Evolutionary conservation across 768 basidiomycete genomes (phyloP), one percentile per base, ranked within the genome.

Genomic region (Phaeotremella fagi): DNA sequence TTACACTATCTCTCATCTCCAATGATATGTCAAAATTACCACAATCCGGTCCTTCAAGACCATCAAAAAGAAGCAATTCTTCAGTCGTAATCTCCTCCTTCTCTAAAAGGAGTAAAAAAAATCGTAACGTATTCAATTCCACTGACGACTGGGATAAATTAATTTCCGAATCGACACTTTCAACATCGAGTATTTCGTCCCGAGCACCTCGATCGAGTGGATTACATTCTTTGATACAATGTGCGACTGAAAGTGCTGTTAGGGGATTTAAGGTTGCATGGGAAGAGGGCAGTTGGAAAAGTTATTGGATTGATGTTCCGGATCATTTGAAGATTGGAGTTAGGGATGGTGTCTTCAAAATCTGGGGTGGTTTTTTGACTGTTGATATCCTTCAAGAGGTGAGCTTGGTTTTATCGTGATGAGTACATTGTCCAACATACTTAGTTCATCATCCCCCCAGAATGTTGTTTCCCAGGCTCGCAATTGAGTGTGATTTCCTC

Each of bases 121-220:
- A 18, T 22, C 38, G 58, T 20, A 61, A 61, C 6, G 49, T 70
- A 41, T 70, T 59, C 59, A 70, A 57, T 26, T 52, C 59, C 0
- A 44, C 49, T n/a, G 64, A 66, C 27, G 62, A 70, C 38, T 70
- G 64, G 68, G 60, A 66, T 28, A 48, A 59, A 22, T 47, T 70
- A 14, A 48, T 70, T 11, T 52, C 61, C 2, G 55, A 54, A 2
- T 60, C 59, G 3, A 3, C 55, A 1, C 48, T 66, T 2, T 70
- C 68, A 15, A 70, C 68, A 5, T 63, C 68, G 1, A 61, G 62
- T 3, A 48, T 66, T 27, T 66, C 68, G 0, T 49, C 44, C 15
- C 52, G 68, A 33, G 47, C 44, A 15, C 57, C 68, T 2, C 28
- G 55, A 44, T 55, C 53, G 5, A 16, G 57, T 26, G 68, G 59